Evolutionary conservation across 148 eudicot genomes (phyloP).

Genomic region (Beta vulgaris): DNA sequence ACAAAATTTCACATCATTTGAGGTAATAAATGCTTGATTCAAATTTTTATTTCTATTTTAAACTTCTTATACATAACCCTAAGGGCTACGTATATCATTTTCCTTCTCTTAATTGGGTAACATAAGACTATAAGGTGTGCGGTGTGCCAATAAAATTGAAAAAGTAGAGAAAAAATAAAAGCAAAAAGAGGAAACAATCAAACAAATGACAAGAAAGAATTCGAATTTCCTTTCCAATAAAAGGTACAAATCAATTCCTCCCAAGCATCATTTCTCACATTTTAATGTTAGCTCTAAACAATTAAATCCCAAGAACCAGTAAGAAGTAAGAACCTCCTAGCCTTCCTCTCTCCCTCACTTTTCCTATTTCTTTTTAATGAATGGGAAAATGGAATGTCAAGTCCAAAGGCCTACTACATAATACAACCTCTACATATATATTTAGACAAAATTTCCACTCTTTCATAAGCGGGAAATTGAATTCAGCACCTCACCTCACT

Average conservation of each 20-base stretch:
- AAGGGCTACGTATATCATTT: no score
- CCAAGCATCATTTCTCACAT: neutral
- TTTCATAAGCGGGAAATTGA: slow-evolving; percentile 11
- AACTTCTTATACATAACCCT: no score
- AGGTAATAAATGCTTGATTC: no score
- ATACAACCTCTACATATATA: slow-evolving; percentile 26
- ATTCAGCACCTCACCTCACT: neutral
- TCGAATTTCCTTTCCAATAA: neutral
- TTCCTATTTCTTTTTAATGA: neutral
- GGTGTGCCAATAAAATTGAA: no score
- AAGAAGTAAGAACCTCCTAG: neutral
- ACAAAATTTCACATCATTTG: no score
- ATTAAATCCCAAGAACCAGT: slow-evolving; percentile 6
- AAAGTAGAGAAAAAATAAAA: no score
- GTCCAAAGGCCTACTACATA: slow-evolving; percentile 13
- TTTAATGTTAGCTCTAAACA: slow-evolving; percentile 8
- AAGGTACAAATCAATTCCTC: neutral
- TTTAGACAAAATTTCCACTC: slow-evolving; percentile 33
- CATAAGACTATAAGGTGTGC: no score
- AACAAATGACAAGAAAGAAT: neutral
- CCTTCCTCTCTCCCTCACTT: neutral
- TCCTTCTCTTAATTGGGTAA: no score
- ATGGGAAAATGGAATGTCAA: neutral
- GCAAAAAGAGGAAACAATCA: no score
- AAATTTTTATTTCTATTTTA: no score